Conservation (phyloP, 1,139 yeast genomes). For the Candida sanyaensis region DNA sequence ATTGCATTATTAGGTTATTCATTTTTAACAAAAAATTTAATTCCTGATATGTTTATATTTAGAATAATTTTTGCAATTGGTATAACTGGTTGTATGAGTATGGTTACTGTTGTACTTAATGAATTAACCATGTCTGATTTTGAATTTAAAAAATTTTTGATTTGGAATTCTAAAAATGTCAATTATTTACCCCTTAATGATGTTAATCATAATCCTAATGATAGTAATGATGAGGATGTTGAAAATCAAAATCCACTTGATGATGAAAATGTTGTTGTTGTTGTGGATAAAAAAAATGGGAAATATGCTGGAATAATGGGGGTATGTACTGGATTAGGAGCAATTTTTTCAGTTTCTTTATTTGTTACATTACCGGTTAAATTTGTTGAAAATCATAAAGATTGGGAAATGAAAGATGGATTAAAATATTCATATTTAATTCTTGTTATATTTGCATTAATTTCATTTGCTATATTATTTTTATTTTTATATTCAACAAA, state of each 20-base stretch:
- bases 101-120: constrained; percentile 52
- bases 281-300: constrained; percentile 42
- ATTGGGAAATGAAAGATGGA: constrained; percentile 36
- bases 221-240: background rate
- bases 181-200: background rate
- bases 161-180: constrained; percentile 21
- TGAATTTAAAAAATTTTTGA: constrained; percentile 24
- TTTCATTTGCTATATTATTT: constrained; percentile 37
- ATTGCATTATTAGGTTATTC: constrained; percentile 53
- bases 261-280: background rate
- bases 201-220: background rate
- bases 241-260: constrained; percentile 15
- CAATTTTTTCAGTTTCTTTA: constrained; percentile 55
- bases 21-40: constrained; percentile 20
- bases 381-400: constrained; percentile 25
- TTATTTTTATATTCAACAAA: constrained; percentile 41
- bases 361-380: constrained; percentile 52
- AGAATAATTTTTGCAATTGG: constrained; percentile 65
- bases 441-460: constrained; percentile 46
- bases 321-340: constrained; percentile 66
- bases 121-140: constrained; percentile 54
- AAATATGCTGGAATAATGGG: constrained; percentile 64
- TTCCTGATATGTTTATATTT: constrained; percentile 52
- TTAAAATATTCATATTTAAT: constrained; percentile 50
- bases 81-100: constrained; percentile 51